Percentiles rank a stretch among this genome's conserved stretches.
These are phyloP conservation scores for Globisporangium acanthophoron DNA, from an alignment of 352 stramenopile species.

Conservation along the genomic window DNA sequence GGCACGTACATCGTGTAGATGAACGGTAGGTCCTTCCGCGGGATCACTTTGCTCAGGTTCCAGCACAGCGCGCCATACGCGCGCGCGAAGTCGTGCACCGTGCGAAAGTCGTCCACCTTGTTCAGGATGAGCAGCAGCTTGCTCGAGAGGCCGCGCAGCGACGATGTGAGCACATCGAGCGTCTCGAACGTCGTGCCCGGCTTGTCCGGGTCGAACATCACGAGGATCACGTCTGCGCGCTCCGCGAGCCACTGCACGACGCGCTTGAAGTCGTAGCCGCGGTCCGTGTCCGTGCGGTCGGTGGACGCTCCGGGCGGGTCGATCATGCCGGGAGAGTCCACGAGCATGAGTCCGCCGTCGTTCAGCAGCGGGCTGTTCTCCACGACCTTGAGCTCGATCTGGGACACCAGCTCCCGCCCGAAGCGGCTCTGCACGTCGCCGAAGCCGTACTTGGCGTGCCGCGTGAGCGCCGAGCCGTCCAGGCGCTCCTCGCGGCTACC, in stretches of 20 bases:
- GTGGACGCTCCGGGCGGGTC: slow-evolving; percentile 59
- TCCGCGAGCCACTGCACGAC: slow-evolving; percentile 86
- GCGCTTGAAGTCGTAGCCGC: slow-evolving; percentile 84
- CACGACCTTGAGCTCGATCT: slow-evolving; percentile 84
- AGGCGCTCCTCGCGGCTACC: slow-evolving; percentile 65
- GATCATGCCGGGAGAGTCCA: slow-evolving; percentile 87
- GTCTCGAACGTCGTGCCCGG: slow-evolving; percentile 86
- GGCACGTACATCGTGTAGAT: slow-evolving; percentile 90
- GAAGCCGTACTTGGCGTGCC: slow-evolving; percentile 75
- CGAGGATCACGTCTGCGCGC: slow-evolving; percentile 78
- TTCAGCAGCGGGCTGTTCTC: slow-evolving; percentile 59
- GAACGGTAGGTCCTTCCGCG: slow-evolving; percentile 81
- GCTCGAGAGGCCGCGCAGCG: slow-evolving; percentile 64
- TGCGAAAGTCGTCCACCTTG: slow-evolving; percentile 87
- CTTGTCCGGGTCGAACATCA: slow-evolving; percentile 90
- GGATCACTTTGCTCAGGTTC: slow-evolving; percentile 87
- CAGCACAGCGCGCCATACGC: slow-evolving; percentile 84
- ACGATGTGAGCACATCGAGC: slow-evolving; percentile 80
- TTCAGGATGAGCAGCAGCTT: slow-evolving; percentile 86
- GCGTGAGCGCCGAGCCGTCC: slow-evolving; percentile 65
- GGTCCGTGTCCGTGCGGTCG: slow-evolving; percentile 64
- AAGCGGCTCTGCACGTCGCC: slow-evolving; percentile 77
- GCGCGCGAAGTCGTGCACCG: slow-evolving; percentile 82
- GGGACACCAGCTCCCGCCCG: slow-evolving; percentile 75
- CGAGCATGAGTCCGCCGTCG: slow-evolving; percentile 76